phyloP scores from a whole-genome alignment of 2,329 filamentous ascomycete species.

The Xylariaceae sp. region DNA sequence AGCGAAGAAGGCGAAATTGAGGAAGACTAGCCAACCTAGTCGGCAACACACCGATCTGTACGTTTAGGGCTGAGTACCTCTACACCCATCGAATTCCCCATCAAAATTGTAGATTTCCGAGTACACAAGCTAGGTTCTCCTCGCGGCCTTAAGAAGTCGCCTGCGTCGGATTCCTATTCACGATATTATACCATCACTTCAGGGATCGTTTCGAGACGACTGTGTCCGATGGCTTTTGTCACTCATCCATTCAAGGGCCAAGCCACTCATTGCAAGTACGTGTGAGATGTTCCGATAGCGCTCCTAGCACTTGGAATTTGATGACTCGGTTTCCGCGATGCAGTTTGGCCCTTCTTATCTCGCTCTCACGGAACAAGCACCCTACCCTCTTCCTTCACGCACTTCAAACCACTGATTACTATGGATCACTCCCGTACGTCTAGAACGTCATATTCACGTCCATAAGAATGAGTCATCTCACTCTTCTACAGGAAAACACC shows the following conservation, averaged over 20 bases:
- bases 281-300: constrained; percentile 37
- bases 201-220: constrained; percentile 4
- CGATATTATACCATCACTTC: neutral
- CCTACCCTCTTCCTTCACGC: neutral
- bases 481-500: constrained; percentile 27
- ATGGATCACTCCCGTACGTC: constrained; percentile 25
- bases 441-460: constrained; percentile 19
- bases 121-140: constrained; percentile 11
- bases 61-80: constrained; percentile 13
- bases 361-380: constrained; percentile 1
- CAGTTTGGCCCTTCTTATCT: constrained; percentile 29
- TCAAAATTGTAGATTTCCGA: constrained; percentile 14
- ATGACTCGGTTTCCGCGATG: constrained; percentile 36
- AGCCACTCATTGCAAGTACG: constrained; percentile 34
- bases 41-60: constrained; percentile 13
- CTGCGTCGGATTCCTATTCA: neutral
- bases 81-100: constrained; percentile 3
- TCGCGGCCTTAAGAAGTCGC: neutral
- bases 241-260: neutral
- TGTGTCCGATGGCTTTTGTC: neutral
- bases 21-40: constrained; percentile 63
- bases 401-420: neutral
- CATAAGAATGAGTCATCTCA: constrained; percentile 28
- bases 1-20: constrained; percentile 99
- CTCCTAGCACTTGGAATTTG: constrained; percentile 33